A percentile compares a stretch with the other conserved stretches of the same genome.
Conservation (phyloP, 345 rosid species). For the Mercurialis annua region DNA sequence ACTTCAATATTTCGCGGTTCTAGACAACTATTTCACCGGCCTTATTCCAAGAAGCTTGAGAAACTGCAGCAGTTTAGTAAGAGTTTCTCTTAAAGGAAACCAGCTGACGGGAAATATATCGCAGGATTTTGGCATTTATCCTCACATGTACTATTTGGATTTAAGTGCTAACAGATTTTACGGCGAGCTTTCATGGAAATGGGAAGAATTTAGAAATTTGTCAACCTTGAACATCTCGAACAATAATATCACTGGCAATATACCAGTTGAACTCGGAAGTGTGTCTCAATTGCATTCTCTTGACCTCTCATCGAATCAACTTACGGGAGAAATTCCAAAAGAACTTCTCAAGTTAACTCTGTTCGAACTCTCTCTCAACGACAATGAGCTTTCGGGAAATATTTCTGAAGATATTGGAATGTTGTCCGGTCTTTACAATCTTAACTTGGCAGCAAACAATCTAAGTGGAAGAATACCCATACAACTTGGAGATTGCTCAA, state of each 20-base stretch:
- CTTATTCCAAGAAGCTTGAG: neutral
- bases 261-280: too few species aligned
- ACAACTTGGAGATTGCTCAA: slow-evolving; percentile 5
- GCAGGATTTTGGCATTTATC: too few species aligned
- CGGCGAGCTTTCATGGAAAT: slow-evolving; percentile 11
- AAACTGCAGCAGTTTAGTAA: too few species aligned
- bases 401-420: neutral
- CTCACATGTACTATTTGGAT: too few species aligned
- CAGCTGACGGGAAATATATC: too few species aligned
- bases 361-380: neutral
- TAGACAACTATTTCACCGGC: neutral
- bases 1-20: neutral
- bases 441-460: slow-evolving; percentile 12
- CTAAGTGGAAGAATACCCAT: neutral
- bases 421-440: neutral
- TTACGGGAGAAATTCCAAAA: slow-evolving; percentile 3
- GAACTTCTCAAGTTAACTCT: neutral
- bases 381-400: neutral
- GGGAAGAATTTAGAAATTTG: neutral
- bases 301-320: slow-evolving; percentile 9
- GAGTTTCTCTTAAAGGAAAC: too few species aligned
- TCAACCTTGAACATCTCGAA: too few species aligned
- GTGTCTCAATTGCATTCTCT: neutral
- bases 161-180: slow-evolving; percentile 4
- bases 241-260: too few species aligned